These are phyloP conservation scores for Dryas integrifolia DNA, from an alignment of 331 rosid species.

Conservation along the genomic window DNA sequence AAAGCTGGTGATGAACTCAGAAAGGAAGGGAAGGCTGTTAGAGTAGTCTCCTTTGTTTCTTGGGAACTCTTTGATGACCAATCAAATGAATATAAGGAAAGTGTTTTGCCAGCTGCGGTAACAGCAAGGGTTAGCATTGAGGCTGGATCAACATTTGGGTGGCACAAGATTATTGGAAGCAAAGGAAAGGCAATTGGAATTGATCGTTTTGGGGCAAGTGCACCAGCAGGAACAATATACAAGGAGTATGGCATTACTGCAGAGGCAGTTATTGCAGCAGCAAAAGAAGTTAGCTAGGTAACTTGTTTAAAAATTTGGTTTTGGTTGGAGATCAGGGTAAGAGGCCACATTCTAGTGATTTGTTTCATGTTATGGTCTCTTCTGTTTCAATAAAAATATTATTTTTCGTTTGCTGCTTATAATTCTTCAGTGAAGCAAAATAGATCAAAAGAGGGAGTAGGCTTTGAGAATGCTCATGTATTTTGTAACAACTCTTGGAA, in stretches of 20 bases:
- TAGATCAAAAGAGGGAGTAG: slow-evolving; percentile 42
- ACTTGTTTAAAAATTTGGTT: slow-evolving; percentile 34
- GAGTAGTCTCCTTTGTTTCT: slow-evolving; percentile 79
- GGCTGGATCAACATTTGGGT: slow-evolving; percentile 93
- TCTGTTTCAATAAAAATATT: slow-evolving; percentile 46
- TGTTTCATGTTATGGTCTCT: slow-evolving; percentile 37
- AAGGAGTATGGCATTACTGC: slow-evolving; percentile 76
- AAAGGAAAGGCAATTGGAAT: slow-evolving; percentile 90
- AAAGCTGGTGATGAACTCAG: slow-evolving; percentile 86
- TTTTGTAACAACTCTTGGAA: slow-evolving; percentile 50
- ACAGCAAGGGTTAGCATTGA: slow-evolving; percentile 91
- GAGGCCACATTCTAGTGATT: slow-evolving; percentile 35
- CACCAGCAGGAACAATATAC: slow-evolving; percentile 87
- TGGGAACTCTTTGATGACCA: slow-evolving; percentile 92
- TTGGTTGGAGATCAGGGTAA: slow-evolving; percentile 31
- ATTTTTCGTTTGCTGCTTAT: slow-evolving; percentile 33
- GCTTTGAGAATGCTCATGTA: slow-evolving; percentile 32
- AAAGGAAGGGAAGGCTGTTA: slow-evolving; percentile 83
- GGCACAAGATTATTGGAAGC: slow-evolving; percentile 75
- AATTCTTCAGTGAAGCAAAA: slow-evolving; percentile 37
- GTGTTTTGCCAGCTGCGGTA: slow-evolving; percentile 78
- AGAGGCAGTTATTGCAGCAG: slow-evolving; percentile 88
- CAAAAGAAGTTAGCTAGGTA: slow-evolving; percentile 46
- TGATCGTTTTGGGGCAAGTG: slow-evolving; percentile 92
- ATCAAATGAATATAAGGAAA: slow-evolving; percentile 83